Base-by-base conservation (phyloP, 768 basidiomycete species). In the Leucocoprinus leucothites region DNA sequence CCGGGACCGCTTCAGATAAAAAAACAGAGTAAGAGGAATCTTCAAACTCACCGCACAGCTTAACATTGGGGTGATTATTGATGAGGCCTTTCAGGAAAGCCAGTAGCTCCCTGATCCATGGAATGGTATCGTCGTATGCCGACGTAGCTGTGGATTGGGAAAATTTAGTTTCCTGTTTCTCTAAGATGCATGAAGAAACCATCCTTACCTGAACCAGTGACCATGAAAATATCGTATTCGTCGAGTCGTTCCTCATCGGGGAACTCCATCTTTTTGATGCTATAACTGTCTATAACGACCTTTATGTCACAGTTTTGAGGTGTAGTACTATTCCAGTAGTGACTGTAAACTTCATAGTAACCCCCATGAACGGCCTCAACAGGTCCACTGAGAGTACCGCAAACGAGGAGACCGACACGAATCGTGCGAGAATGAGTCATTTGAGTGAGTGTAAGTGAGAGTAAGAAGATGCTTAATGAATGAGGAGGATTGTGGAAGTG, bases 171-270 rank as follows among this genome's bases (percentile, higher is more conserved):
- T 38, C 8, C 25, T 19, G 41, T 21, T 45, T 11, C 28, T 42
- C 3, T 8, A 26, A 25, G 14, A 18, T 11, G 28, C 35, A 35
- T 46, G 34, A 21, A 28, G 43, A 22, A 21, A 72, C 81, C 45
- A 11, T 31, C 14, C 38, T 38, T 61, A 95, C 94, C 85, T 16
- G 91, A 91, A 0, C 95, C 95, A 0, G 87, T 90, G 55, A 96
- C 74, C 56, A 98, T 71, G 21, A 98, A 70, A 0, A 78, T 89
- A 57, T 87, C 81, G 63, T 88, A 92, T 2, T 69, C 66, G 24
- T 79, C 75, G n/a, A 86, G 65, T 25, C 67, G 61, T 13, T 71
- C 74, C 18, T 79, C 72, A 0, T 70, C 48, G 0, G 94, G 94
- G 59, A 89, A 92, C 36, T 76, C 76, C 70, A 75, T 70, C 56